These are phyloP conservation scores for Conticribra guillardii DNA, from an alignment of 108 stramenopile genomes.

Conservation along the genomic window DNA sequence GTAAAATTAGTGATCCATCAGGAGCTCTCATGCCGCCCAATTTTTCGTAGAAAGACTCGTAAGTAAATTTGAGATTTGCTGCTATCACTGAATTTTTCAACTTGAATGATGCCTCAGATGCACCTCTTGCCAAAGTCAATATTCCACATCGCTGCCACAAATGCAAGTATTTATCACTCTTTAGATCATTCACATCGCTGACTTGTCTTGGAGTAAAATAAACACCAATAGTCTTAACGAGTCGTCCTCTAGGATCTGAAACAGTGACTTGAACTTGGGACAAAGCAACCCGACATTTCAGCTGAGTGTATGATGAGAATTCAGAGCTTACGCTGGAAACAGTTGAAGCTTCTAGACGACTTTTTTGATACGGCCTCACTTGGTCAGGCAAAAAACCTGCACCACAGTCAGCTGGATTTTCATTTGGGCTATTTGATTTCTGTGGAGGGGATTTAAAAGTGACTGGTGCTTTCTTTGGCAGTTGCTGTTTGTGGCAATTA, in stretches of 20 bases:
- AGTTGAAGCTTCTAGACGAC: constrained; percentile 60
- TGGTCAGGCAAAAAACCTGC: constrained; percentile 49
- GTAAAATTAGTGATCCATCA: constrained; percentile 63
- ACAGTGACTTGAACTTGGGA: constrained; percentile 69
- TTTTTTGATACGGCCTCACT: constrained; percentile 57
- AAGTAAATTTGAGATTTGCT: constrained; percentile 75
- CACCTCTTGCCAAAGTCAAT: constrained; percentile 64
- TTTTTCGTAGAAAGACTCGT: constrained; percentile 84
- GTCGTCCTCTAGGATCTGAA: constrained; percentile 75
- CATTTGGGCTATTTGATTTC: background rate
- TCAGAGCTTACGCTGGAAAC: constrained; percentile 59
- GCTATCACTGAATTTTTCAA: constrained; percentile 69
- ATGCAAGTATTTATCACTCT: constrained; percentile 51
- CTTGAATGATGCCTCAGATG: constrained; percentile 50
- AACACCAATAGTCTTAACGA: constrained; percentile 71
- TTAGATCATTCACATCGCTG: constrained; percentile 56
- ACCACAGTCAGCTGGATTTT: background rate
- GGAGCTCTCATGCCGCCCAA: constrained; percentile 52
- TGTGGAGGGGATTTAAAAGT: background rate
- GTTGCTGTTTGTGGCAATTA: constrained; percentile 53
- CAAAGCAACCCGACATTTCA: constrained; percentile 73
- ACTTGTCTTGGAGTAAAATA: constrained; percentile 72
- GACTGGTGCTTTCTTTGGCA: constrained; percentile 11
- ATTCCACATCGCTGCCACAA: constrained; percentile 79
- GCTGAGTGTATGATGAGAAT: constrained; percentile 58